Evolutionary conservation across 2,329 filamentous ascomycete species (phyloP).

Genomic region (Ceratocystis albifundus): DNA sequence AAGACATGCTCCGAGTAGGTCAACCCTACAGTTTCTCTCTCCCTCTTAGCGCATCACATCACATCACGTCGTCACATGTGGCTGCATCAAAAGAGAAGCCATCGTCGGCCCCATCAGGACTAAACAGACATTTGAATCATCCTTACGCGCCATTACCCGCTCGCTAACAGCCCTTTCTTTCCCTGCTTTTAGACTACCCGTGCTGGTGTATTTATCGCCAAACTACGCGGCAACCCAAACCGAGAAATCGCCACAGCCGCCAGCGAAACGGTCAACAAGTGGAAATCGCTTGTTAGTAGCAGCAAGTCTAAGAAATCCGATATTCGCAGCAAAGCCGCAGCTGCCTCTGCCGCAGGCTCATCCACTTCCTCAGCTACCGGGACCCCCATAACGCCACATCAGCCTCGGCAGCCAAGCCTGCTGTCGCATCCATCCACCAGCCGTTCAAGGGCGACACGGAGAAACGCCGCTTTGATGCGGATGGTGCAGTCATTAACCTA

Average conservation of each 20-base stretch:
- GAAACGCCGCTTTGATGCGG: constrained; percentile 71
- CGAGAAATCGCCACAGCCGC: constrained; percentile 70
- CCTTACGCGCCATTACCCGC: neutral
- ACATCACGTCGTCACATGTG: neutral
- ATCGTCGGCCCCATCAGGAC: neutral
- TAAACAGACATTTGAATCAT: neutral
- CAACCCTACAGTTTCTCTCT: neutral
- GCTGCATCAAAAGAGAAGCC: neutral
- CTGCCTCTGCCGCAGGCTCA: constrained; percentile 35
- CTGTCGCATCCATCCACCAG: constrained; percentile 27
- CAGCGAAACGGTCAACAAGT: constrained; percentile 73
- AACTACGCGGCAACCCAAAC: constrained; percentile 62
- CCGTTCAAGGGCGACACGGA: constrained; percentile 54
- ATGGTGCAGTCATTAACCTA: constrained; percentile 65
- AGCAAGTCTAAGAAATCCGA: constrained; percentile 41
- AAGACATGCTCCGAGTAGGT: constrained; percentile 73
- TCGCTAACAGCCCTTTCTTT: neutral
- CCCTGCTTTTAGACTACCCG: constrained; percentile 53
- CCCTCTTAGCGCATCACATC: neutral
- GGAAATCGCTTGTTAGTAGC: constrained; percentile 66
- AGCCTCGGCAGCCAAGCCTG: constrained; percentile 30
- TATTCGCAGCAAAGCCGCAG: constrained; percentile 30
- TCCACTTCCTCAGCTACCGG: constrained; percentile 37
- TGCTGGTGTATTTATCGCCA: constrained; percentile 81
- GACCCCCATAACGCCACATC: constrained; percentile 29